A percentile compares a stretch with the other conserved stretches of the same genome.
These are phyloP conservation scores for Talaromyces sp. DNA, from an alignment of 2,329 filamentous ascomycete genomes.

Conservation along the genomic window DNA sequence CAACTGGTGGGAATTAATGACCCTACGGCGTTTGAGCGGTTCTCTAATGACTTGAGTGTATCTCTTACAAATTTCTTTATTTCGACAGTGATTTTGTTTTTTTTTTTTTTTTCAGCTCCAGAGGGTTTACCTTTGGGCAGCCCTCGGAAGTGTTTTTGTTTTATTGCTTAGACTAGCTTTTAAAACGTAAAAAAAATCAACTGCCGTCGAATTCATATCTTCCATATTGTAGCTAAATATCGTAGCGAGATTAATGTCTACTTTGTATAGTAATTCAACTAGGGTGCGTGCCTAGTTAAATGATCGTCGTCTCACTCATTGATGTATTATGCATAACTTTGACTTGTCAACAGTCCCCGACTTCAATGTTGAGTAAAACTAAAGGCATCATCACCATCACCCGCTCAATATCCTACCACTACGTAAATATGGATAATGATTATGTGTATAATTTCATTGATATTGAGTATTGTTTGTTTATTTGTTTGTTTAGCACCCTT, in stretches of 20 bases:
- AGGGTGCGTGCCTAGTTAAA: too few relatives aligned
- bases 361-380: too few relatives aligned
- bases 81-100: background rate
- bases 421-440: background rate
- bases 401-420: background rate
- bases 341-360: too few relatives aligned
- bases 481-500: background rate
- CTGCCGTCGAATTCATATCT: background rate
- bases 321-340: too few relatives aligned
- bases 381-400: too few relatives aligned
- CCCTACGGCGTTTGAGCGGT: constrained; percentile 12
- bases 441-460: background rate
- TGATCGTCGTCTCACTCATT: too few relatives aligned
- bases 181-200: background rate
- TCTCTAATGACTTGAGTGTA: background rate
- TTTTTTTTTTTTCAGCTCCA: background rate
- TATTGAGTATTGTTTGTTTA: background rate
- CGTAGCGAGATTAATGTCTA: background rate
- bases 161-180: background rate
- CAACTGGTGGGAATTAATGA: constrained; percentile 6
- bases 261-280: too few relatives aligned
- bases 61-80: background rate
- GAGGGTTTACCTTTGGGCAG: background rate
- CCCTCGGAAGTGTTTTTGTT: background rate
- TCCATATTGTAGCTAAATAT: background rate